phyloP scores from a whole-genome alignment of 1,139 yeast species.

The Suhomyces chickasaworum region DNA sequence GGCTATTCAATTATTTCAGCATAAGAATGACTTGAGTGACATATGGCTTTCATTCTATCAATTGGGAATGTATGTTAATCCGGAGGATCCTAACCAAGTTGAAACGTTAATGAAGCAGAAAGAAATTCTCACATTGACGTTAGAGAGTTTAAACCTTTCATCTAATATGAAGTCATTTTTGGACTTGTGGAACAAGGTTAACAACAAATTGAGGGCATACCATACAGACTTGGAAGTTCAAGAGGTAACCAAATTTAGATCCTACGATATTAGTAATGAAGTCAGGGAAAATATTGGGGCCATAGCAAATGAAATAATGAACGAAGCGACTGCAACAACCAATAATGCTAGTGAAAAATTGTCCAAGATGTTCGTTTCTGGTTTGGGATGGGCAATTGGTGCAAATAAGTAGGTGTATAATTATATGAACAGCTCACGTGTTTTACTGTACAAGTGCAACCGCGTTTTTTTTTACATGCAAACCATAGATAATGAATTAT shows the following conservation, averaged over 20 bases:
- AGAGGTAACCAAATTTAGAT: constrained; percentile 5
- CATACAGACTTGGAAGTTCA: constrained; percentile 10
- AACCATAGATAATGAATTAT: neutral
- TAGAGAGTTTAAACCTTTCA: constrained; percentile 30
- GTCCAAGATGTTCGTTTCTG: constrained; percentile 55
- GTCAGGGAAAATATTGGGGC: constrained; percentile 19
- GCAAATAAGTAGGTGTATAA: constrained; percentile 33
- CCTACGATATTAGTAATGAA: constrained; percentile 4
- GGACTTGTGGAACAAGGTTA: constrained; percentile 40
- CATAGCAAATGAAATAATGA: constrained; percentile 33
- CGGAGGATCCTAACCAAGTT: constrained; percentile 26
- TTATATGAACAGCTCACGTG: neutral
- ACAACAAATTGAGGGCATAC: constrained; percentile 29
- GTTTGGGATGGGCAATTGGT: constrained; percentile 70
- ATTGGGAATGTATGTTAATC: constrained; percentile 56
- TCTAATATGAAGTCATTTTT: constrained; percentile 34
- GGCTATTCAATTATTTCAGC: constrained; percentile 32
- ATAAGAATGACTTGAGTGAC: constrained; percentile 28
- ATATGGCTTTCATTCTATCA: constrained; percentile 66
- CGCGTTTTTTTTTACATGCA: neutral
- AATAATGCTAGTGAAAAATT: constrained; percentile 50
- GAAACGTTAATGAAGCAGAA: constrained; percentile 44
- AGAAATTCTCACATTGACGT: constrained; percentile 48
- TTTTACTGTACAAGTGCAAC: neutral
- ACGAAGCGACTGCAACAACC: constrained; percentile 37